A percentile compares a stretch with the other conserved stretches of the same genome.
phyloP scores from a whole-genome alignment of 768 basidiomycete genomes.

The Exidia glandulosa region DNA sequence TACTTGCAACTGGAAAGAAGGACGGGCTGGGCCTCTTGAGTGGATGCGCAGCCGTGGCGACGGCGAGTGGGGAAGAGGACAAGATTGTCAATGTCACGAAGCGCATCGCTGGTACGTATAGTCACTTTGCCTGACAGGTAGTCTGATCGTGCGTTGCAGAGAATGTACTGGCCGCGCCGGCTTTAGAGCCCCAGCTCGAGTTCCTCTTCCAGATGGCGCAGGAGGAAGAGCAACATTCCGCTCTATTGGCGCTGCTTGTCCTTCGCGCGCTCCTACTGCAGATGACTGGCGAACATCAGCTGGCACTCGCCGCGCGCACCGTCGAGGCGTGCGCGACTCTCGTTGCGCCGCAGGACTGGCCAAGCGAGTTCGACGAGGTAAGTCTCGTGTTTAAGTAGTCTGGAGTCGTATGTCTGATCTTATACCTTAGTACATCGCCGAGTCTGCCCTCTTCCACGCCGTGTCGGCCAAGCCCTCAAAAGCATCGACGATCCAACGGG shows the following conservation, averaged over 20 bases:
- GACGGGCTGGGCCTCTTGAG: conserved; percentile 17
- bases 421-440: conserved; percentile 34
- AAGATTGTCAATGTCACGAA: conserved; percentile 42
- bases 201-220: conserved; percentile 42
- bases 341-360: not conserved
- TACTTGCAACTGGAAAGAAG: no score
- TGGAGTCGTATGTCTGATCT: no score
- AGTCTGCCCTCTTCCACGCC: conserved; percentile 33
- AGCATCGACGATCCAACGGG: conserved; percentile 38
- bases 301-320: conserved; percentile 46
- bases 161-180: conserved; percentile 47
- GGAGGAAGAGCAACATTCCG: conserved; percentile 37
- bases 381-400: no score
- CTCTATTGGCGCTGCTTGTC: conserved; percentile 52
- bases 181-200: conserved; percentile 32
- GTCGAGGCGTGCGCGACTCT: conserved; percentile 32
- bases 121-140: not conserved
- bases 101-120: conserved; percentile 52
- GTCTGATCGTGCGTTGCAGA: conserved; percentile 28
- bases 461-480: conserved; percentile 52
- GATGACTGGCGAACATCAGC: conserved; percentile 45
- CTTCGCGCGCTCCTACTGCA: conserved; percentile 47
- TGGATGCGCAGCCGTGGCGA: conserved; percentile 13
- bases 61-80: conserved; percentile 15
- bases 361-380: not conserved